These are phyloP conservation scores for Candida chauliodis DNA, from an alignment of 805 yeast species.

Conservation along the genomic window DNA sequence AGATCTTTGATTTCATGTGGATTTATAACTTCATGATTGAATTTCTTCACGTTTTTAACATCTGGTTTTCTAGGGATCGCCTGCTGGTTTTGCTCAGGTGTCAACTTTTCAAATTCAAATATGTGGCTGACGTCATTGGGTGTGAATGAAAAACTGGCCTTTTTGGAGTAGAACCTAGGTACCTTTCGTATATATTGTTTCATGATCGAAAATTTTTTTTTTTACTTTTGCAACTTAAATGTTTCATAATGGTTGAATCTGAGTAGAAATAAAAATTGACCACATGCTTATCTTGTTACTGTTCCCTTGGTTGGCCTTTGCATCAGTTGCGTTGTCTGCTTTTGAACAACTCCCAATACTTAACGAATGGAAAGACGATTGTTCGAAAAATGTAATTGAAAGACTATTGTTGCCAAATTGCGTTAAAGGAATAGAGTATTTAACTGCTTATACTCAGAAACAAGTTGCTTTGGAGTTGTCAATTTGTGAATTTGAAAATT, in stretches of 20 bases:
- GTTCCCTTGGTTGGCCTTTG: no score
- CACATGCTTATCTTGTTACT: no score
- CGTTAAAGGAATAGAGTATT: slow-evolving; percentile 35
- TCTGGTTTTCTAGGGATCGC: slow-evolving; percentile 32
- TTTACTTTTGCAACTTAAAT: slow-evolving; percentile 14
- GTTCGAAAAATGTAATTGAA: slow-evolving; percentile 30
- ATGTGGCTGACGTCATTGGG: slow-evolving; percentile 25
- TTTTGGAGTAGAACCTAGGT: not conserved
- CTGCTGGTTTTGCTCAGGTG: slow-evolving; percentile 26
- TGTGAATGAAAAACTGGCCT: slow-evolving; percentile 17
- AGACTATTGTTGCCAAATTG: slow-evolving; percentile 39
- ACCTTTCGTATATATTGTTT: slow-evolving; percentile 1
- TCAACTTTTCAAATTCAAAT: slow-evolving; percentile 26
- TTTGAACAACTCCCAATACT: not conserved
- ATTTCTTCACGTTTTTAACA: slow-evolving; percentile 12
- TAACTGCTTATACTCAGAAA: slow-evolving; percentile 27
- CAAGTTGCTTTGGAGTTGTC: slow-evolving; percentile 47
- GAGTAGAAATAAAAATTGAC: no score
- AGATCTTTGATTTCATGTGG: slow-evolving; percentile 36
- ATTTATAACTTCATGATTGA: slow-evolving; percentile 25
- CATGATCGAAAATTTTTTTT: slow-evolving; percentile 3
- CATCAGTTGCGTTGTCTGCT: slow-evolving; percentile 5
- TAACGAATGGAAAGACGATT: slow-evolving; percentile 8
- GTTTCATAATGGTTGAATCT: no score
- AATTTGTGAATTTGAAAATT: slow-evolving; percentile 51